phyloP scores from a whole-genome alignment of 2,329 filamentous ascomycete species.

The Alternaria triticimaculans region DNA sequence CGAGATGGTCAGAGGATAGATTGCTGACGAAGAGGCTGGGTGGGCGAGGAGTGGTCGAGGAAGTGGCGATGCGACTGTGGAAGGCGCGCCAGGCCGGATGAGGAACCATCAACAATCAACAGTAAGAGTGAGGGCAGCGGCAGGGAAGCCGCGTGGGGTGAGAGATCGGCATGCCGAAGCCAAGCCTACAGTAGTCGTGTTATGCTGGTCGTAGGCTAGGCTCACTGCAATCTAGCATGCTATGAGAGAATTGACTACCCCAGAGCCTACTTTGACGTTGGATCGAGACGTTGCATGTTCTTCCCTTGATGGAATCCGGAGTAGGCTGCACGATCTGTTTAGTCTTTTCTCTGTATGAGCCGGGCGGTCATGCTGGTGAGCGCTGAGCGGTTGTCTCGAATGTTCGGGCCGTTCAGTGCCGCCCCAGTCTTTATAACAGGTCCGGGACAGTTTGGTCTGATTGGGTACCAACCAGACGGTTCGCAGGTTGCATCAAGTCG shows the following conservation, averaged over 20 bases:
- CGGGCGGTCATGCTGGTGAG: background rate
- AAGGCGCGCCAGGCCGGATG: conserved; percentile 3
- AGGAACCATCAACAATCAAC: background rate
- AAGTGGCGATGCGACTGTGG: conserved; percentile 9
- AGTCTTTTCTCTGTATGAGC: background rate
- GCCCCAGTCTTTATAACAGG: conserved; percentile 6
- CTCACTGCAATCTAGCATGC: background rate
- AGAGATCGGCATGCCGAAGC: background rate
- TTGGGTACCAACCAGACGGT: conserved; percentile 4
- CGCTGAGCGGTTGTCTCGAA: background rate
- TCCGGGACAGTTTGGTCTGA: background rate
- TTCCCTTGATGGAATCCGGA: background rate
- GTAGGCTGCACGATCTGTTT: background rate
- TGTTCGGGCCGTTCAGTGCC: conserved; percentile 6
- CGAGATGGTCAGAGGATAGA: background rate
- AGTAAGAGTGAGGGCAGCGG: background rate
- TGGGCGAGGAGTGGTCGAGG: background rate
- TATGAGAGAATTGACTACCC: background rate
- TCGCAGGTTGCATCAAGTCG: conserved; percentile 8
- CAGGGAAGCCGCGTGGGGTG: background rate
- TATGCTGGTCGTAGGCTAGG: background rate
- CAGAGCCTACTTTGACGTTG: background rate
- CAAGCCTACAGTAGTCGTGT: background rate
- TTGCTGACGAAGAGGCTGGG: background rate
- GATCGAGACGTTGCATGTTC: background rate